These are phyloP conservation scores for Rhizopogon vulgaris DNA, from an alignment of 768 basidiomycete genomes.

Conservation along the genomic window DNA sequence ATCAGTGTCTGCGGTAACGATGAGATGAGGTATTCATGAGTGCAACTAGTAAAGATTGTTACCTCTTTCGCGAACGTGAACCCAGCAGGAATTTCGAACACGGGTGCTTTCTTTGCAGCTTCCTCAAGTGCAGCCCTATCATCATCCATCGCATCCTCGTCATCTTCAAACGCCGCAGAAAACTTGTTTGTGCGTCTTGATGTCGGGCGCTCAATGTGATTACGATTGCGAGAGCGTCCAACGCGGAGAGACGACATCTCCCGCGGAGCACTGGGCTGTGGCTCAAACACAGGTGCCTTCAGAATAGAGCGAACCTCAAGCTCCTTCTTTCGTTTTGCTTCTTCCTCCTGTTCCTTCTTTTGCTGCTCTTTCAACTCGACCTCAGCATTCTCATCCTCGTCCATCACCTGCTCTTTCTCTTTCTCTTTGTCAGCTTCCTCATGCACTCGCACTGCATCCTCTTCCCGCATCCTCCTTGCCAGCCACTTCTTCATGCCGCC, in stretches of 20 bases:
- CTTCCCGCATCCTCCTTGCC: slow-evolving; percentile 55
- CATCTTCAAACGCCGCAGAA: slow-evolving; percentile 57
- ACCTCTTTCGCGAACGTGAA: slow-evolving; percentile 68
- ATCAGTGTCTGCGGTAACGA: slow-evolving; percentile 25
- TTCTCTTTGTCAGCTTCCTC: slow-evolving; percentile 16
- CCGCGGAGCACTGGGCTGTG: slow-evolving; percentile 13
- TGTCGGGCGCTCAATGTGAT: slow-evolving; percentile 54
- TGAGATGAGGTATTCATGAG: slow-evolving; percentile 1
- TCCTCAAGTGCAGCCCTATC: slow-evolving; percentile 43
- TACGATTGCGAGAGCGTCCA: slow-evolving; percentile 53
- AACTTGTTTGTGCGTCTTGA: slow-evolving; percentile 48
- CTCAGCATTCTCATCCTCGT: slow-evolving; percentile 27
- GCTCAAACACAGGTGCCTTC: slow-evolving; percentile 15
- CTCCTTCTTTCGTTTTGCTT: slow-evolving; percentile 2
- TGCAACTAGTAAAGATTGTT: slow-evolving; percentile 8
- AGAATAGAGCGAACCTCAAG: slow-evolving; percentile 11
- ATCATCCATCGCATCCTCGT: slow-evolving; percentile 37
- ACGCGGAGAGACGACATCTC: slow-evolving; percentile 54
- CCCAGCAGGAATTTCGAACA: slow-evolving; percentile 53
- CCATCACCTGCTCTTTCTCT: slow-evolving; percentile 28
- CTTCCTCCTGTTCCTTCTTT: slow-evolving; percentile 11
- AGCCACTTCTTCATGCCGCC: slow-evolving; percentile 76
- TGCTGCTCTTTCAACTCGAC: slow-evolving; percentile 15
- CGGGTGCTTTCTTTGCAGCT: slow-evolving; percentile 47
- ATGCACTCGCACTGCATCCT: slow-evolving; percentile 32